Evolutionary conservation across 192 early-diverging fungal species (phyloP).

Genomic region (Coemansia sp.): DNA sequence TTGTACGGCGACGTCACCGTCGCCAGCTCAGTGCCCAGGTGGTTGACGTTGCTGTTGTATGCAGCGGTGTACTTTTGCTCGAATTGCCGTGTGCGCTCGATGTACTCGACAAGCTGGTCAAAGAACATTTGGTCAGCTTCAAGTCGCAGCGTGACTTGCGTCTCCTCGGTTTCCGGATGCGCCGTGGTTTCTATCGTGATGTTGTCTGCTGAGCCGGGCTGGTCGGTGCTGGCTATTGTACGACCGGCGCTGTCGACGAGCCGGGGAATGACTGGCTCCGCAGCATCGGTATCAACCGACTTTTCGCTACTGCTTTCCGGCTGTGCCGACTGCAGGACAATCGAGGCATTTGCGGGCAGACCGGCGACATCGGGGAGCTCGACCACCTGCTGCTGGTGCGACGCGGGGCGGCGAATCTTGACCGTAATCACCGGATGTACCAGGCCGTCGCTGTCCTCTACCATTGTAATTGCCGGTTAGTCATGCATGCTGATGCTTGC

Average conservation of each 20-base stretch:
- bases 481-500: not conserved
- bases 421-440: slow-evolving; percentile 46
- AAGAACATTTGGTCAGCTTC: slow-evolving; percentile 58
- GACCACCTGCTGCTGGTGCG: not conserved
- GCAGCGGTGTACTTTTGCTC: slow-evolving; percentile 52
- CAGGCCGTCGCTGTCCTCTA: slow-evolving; percentile 45
- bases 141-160: slow-evolving; percentile 38
- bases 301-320: not conserved
- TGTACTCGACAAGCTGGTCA: slow-evolving; percentile 55
- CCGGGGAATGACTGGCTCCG: not conserved
- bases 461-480: not conserved
- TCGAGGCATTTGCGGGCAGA: slow-evolving; percentile 8
- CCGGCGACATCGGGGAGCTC: slow-evolving; percentile 2
- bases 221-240: not conserved
- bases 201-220: not conserved
- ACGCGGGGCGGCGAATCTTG: slow-evolving; percentile 18
- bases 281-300: not conserved
- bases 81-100: slow-evolving; percentile 57
- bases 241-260: not conserved
- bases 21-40: slow-evolving; percentile 53
- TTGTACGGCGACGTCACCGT: slow-evolving; percentile 65
- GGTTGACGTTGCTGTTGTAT: slow-evolving; percentile 55
- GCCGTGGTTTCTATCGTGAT: slow-evolving; percentile 13
- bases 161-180: slow-evolving; percentile 19
- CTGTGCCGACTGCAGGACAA: slow-evolving; percentile 12